Evolutionary conservation across 345 rosid species (phyloP), one percentile per base, ranked within the genome.

Genomic region (Firmiana major): DNA sequence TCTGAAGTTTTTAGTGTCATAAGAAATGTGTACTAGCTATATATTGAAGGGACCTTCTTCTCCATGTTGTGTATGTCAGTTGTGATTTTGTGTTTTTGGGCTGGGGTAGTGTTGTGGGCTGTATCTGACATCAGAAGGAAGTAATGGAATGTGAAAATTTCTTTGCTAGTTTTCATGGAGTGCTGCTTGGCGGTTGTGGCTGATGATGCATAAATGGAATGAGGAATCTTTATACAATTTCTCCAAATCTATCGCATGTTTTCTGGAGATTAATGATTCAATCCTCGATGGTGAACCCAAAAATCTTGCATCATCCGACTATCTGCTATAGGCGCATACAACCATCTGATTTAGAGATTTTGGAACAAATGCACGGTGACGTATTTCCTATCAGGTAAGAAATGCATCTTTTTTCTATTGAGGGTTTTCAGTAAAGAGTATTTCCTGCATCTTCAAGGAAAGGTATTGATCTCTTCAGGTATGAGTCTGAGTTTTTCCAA

Each of bases 401-500:
- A 24, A 15, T 36, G 60, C 24, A 17, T 74, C 28, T 73, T 34
- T 43, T 73, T 73, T 13, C 63, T 38, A 12, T 26, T 10, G 73
- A 68, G 38, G 42, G 15, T 28, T 31, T 71, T 53, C 62, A 19
- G 6, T 71, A 71, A 48, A 46, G 75, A 71, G 46, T 53, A 51
- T 71, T 71, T 71, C 62, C 19, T 71, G 75, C 46, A 31, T 51
- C 75, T 34, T 75, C 57, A 63, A 28, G 34, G 7, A 76, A 82
- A 81, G 49, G 36, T 53, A 58, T 78, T 75, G 40, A 65, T 75
- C 60, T 79, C 67, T 87, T 84, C 90, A 95, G 99, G 89, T 95
- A 93, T 28, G 99, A 95, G 87, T 80, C 93, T 71, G 98, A 93
- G 84, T 93, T 92, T 84, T 95, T 93, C 86, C 97, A 89, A 81